Percentiles rank a stretch among this genome's conserved stretches.
phyloP scores from a whole-genome alignment of 441 rosid genomes.

The Aquilaria agallochum region DNA sequence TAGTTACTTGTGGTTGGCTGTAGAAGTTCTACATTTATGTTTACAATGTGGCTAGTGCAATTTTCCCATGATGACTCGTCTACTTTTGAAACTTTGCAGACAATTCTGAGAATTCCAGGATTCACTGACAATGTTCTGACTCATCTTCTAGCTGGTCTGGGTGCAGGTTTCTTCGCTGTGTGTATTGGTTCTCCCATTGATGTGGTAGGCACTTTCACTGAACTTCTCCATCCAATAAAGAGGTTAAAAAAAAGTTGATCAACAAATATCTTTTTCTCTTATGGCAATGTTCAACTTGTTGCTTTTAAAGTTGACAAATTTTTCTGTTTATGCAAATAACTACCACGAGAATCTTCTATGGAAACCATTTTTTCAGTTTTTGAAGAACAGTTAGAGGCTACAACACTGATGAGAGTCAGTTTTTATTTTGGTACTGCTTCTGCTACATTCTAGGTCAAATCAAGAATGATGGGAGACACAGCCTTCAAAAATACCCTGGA shows the following conservation, averaged over 20 bases:
- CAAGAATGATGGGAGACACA: slow-evolving; percentile 86
- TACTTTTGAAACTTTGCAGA: slow-evolving; percentile 53
- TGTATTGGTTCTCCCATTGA: slow-evolving; percentile 78
- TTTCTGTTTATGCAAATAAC: too few species aligned
- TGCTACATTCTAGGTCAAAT: slow-evolving; percentile 56
- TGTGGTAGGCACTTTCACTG: slow-evolving; percentile 46
- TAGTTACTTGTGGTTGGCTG: not conserved
- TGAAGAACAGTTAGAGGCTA: not conserved
- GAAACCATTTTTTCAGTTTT: too few species aligned
- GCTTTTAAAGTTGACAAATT: slow-evolving; percentile 5
- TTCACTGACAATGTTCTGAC: slow-evolving; percentile 60
- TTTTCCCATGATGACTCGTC: slow-evolving; percentile 21
- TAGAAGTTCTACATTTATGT: not conserved
- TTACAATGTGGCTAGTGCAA: slow-evolving; percentile 1
- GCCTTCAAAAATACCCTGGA: slow-evolving; percentile 59
- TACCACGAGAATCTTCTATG: too few species aligned
- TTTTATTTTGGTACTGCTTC: slow-evolving; percentile 5
- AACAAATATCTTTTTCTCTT: not conserved
- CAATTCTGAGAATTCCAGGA: slow-evolving; percentile 70
- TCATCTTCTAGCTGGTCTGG: slow-evolving; percentile 68
- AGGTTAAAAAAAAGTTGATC: slow-evolving; percentile 2
- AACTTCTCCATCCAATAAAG: slow-evolving; percentile 1
- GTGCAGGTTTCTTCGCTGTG: slow-evolving; percentile 75
- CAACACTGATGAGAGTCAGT: slow-evolving; percentile 6
- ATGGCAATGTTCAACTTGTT: not conserved